Base-by-base conservation (phyloP, 2,329 filamentous ascomycete species). In the Bipolaris cookei region DNA sequence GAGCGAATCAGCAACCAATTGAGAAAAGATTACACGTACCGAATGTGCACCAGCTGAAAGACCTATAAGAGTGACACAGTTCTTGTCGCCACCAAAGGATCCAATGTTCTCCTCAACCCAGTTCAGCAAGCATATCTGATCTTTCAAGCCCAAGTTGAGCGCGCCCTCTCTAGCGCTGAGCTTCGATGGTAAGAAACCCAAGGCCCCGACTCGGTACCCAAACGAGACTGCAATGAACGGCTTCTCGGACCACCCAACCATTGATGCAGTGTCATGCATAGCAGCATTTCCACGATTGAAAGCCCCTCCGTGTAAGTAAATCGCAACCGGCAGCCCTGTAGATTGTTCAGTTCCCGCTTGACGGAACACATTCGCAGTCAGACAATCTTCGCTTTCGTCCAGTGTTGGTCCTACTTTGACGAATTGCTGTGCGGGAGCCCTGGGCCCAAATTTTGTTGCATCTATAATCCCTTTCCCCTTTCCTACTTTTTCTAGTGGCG, bases 291-390 rank as follows among this genome's bases (percentile, higher is more conserved):
- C 67, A 8, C 65, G 55, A 46, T 77, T 88, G 77, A 88, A 89
- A 5, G 79, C 82, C 2, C 87, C 87, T 42, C 87, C 87, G 67
- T 89, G 86, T 30, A 89, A 75, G 67, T 87, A 88, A 1, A 88
- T 59, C 21, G 65, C 59, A 16, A 65, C 64, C 5, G 67, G 65
- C 35, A 64, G 46, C 16, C 41, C 35, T 16, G 46, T 32, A 7
- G 53, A 49, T 35, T 49, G 42, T 32, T 52, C 49, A 18, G 48
- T 13, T 50, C 41, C 18, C 23, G 56, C 51, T 21, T 56, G 61
- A 43, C 57, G 61, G 54, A 56, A 69, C 6, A 68, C 54, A 13
- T 69, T 69, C n/a, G 62, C 53, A 14, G 58, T 67, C 8, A 69
- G 49, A 34, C 67, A 69, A 32, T 69, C 65, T 51, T 69, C 67